phyloP scores from a whole-genome alignment of 768 basidiomycete genomes.

The Termitomyces sp. region DNA sequence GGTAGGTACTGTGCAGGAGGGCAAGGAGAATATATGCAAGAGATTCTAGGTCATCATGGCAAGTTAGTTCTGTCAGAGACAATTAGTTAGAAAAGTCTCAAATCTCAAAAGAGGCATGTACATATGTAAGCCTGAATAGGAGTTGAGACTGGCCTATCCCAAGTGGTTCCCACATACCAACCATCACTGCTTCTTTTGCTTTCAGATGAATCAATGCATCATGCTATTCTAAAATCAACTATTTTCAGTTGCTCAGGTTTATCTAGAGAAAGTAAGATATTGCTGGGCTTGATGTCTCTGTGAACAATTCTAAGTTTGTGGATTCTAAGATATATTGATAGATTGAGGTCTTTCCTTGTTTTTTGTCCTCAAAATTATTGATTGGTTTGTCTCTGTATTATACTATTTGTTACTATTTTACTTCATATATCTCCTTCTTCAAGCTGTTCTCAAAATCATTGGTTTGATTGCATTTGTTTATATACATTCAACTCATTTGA shows the following conservation, averaged over 20 bases:
- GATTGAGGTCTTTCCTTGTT: no score
- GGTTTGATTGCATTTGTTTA: no score
- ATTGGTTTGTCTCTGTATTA: no score
- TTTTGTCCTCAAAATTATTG: no score
- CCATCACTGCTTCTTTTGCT: not conserved
- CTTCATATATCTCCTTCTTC: no score
- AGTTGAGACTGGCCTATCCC: not conserved
- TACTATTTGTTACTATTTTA: no score
- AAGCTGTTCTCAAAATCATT: no score
- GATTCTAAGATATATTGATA: no score
- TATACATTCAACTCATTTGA: no score
- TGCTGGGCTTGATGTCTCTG: no score
- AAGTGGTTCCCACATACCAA: not conserved
- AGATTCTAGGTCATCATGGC: not conserved
- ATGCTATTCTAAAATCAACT: not conserved
- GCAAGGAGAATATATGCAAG: not conserved
- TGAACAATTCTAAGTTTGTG: no score
- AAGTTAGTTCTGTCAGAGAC: not conserved
- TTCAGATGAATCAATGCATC: not conserved
- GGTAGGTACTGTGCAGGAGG: not conserved
- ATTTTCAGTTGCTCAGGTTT: not conserved
- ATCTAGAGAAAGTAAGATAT: no score
- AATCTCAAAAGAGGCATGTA: not conserved
- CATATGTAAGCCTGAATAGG: not conserved
- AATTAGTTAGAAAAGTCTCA: not conserved